Evolutionary conservation across 2,329 filamentous ascomycete genomes (phyloP).

Genomic region (Fusarium armeniacum): DNA sequence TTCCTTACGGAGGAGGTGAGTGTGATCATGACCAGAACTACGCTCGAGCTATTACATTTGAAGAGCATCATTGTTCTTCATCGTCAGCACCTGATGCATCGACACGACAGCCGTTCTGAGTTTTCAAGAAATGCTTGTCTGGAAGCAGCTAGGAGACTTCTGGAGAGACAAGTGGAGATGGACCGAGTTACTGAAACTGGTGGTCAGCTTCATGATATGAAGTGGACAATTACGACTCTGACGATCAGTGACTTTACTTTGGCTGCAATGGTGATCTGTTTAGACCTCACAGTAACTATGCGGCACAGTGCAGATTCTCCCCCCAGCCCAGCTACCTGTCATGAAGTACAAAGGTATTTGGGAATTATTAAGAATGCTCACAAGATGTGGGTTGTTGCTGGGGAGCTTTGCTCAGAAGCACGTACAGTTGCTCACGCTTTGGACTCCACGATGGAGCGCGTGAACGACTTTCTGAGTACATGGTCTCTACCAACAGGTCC

Average conservation of each 20-base stretch:
- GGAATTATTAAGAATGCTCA: constrained; percentile 37
- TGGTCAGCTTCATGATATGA: constrained; percentile 59
- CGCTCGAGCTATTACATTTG: constrained; percentile 51
- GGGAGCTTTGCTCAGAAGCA: constrained; percentile 28
- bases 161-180: constrained; percentile 51
- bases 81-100: constrained; percentile 46
- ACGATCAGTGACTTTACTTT: constrained; percentile 65
- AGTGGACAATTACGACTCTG: constrained; percentile 62
- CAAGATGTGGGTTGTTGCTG: constrained; percentile 40
- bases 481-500: rapidly evolving
- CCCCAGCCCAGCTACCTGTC: rapidly evolving
- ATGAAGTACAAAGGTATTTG: neutral
- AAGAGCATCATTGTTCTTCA: constrained; percentile 55
- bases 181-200: constrained; percentile 57
- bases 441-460: constrained; percentile 35
- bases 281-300: constrained; percentile 52
- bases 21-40: constrained; percentile 48
- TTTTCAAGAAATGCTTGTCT: constrained; percentile 47
- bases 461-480: neutral
- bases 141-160: constrained; percentile 46
- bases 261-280: constrained; percentile 65
- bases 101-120: constrained; percentile 25
- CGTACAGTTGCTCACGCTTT: constrained; percentile 43
- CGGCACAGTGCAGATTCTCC: neutral
- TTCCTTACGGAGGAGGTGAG: constrained; percentile 49